phyloP scores from a whole-genome alignment of 2,329 filamentous ascomycete species.

The Cordyceps militaris region DNA sequence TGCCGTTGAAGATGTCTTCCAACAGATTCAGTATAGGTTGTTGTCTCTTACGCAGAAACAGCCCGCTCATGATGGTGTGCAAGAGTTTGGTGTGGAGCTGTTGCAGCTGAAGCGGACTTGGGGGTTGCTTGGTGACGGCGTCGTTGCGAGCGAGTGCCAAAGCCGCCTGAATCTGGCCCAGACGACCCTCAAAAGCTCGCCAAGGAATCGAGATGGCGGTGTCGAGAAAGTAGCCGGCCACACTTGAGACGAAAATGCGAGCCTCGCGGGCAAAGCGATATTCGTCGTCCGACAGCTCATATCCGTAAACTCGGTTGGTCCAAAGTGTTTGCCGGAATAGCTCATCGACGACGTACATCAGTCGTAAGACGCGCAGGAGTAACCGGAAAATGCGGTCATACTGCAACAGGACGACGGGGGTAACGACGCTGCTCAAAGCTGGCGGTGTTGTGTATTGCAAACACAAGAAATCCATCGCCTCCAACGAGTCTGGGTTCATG shows the following conservation, averaged over 20 bases:
- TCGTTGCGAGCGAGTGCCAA: constrained; percentile 3
- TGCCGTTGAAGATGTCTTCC: constrained; percentile 65
- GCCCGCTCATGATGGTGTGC: constrained; percentile 65
- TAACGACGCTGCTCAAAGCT: constrained; percentile 67
- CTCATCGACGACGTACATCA: constrained; percentile 67
- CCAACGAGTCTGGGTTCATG: constrained; percentile 73
- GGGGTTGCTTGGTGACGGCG: constrained; percentile 15
- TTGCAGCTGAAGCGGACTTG: constrained; percentile 59
- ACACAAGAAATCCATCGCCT: constrained; percentile 88
- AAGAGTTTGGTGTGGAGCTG: constrained; percentile 66
- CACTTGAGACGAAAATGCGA: constrained; percentile 66
- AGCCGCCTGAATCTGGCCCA: constrained; percentile 32
- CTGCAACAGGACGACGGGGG: constrained; percentile 59
- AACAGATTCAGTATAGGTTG: constrained; percentile 64
- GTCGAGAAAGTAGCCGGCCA: constrained; percentile 75
- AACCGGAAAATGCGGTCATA: constrained; percentile 84
- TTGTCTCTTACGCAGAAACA: constrained; percentile 70
- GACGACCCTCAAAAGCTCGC: constrained; percentile 58
- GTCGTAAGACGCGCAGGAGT: constrained; percentile 67
- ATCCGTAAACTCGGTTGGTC: constrained; percentile 20
- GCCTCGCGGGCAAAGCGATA: constrained; percentile 67
- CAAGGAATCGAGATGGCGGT: constrained; percentile 68
- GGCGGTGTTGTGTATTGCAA: constrained; percentile 74
- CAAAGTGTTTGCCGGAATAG: constrained; percentile 49
- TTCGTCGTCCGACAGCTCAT: constrained; percentile 24